These are phyloP conservation scores for Xylaria sp. DNA, from an alignment of 2,329 filamentous ascomycete genomes.

Conservation along the genomic window DNA sequence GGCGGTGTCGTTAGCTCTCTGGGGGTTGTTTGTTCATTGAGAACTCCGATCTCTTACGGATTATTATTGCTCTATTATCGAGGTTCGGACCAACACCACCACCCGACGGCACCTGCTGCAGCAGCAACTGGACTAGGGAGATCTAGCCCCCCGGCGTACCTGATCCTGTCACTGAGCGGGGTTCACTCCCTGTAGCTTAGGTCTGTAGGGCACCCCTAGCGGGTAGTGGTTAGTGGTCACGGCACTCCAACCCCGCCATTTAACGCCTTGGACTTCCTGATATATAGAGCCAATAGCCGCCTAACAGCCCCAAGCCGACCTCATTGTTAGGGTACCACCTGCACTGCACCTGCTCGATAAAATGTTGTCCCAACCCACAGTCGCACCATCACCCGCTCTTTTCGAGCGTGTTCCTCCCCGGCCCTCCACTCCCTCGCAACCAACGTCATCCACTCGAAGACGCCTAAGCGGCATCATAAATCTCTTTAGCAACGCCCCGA, in stretches of 20 bases:
- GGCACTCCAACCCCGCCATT: not conserved
- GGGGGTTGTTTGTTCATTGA: too few species aligned
- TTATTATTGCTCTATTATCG: too few species aligned
- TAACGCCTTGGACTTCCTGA: constrained; percentile 4
- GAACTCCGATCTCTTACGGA: too few species aligned
- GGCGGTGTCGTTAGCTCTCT: too few species aligned
- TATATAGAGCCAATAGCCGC: not conserved
- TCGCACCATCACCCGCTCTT: constrained; percentile 27
- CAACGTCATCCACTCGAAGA: constrained; percentile 25
- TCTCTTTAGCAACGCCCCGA: constrained; percentile 25
- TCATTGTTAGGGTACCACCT: not conserved
- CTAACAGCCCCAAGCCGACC: constrained; percentile 8
- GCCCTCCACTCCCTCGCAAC: constrained; percentile 21
- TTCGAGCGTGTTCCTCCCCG: constrained; percentile 27
- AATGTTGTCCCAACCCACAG: constrained; percentile 30
- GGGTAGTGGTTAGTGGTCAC: not conserved
- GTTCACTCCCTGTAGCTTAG: not conserved
- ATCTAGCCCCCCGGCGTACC: too few species aligned
- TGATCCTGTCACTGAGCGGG: not conserved
- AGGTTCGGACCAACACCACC: too few species aligned
- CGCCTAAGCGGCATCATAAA: constrained; percentile 29
- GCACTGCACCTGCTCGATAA: constrained; percentile 15
- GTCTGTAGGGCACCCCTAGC: not conserved
- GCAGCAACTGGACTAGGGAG: too few species aligned
- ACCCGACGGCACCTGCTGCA: too few species aligned